These are phyloP conservation scores for Halocafeteria seosinensis DNA, from an alignment of 108 stramenopile genomes.

Conservation along the genomic window DNA sequence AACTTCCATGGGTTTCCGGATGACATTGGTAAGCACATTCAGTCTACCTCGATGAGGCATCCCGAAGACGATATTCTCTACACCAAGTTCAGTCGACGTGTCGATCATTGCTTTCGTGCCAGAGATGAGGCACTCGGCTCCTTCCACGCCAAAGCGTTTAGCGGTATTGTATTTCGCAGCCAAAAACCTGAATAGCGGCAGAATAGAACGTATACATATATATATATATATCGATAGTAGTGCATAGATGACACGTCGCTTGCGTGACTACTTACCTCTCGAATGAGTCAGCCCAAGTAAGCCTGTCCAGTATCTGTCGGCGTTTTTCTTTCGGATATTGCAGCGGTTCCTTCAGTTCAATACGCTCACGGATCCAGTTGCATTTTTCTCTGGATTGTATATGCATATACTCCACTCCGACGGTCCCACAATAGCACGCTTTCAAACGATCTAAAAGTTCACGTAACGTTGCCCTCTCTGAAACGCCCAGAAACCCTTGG, in stretches of 20 bases:
- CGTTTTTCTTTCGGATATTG: slow-evolving; percentile 60
- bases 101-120: slow-evolving; percentile 87
- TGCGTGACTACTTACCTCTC: too few relatives aligned
- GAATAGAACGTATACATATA: too few relatives aligned
- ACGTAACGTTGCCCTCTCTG: slow-evolving; percentile 58
- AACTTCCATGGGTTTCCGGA: slow-evolving; percentile 90
- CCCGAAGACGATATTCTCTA: slow-evolving; percentile 82
- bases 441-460: slow-evolving; percentile 54
- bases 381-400: slow-evolving; percentile 64
- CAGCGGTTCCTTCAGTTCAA: slow-evolving; percentile 40
- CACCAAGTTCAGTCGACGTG: slow-evolving; percentile 73
- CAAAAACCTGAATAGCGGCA: too few relatives aligned
- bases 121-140: slow-evolving; percentile 83
- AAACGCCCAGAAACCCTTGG: slow-evolving; percentile 63
- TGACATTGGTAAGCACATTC: slow-evolving; percentile 91
- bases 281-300: slow-evolving; percentile 86
- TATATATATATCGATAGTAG: too few relatives aligned
- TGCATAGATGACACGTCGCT: too few relatives aligned
- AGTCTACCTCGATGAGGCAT: slow-evolving; percentile 96
- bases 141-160: slow-evolving; percentile 94
- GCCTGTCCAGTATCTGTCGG: slow-evolving; percentile 70
- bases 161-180: slow-evolving; percentile 93
- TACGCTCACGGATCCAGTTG: slow-evolving; percentile 89
- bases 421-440: slow-evolving; percentile 77
- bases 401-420: slow-evolving; percentile 97